These are phyloP conservation scores for Amanita pallidorosea DNA, from an alignment of 768 basidiomycete genomes.

Conservation along the genomic window DNA sequence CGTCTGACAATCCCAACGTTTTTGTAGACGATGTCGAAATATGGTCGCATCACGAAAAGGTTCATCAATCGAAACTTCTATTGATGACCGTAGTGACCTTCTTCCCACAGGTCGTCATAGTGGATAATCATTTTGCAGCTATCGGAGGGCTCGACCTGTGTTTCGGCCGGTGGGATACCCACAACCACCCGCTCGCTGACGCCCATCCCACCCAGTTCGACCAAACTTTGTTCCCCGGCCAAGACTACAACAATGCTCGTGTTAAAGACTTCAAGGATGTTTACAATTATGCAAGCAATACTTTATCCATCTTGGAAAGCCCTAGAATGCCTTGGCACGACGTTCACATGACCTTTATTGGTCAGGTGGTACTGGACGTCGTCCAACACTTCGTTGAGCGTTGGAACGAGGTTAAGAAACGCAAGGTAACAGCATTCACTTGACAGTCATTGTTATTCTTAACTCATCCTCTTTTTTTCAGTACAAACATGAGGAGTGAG, in stretches of 20 bases:
- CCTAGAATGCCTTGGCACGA: conserved; percentile 95
- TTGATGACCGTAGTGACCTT: conserved; percentile 6
- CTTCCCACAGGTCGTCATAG: conserved; percentile 51
- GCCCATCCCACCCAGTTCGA: conserved; percentile 82
- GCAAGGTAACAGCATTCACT: conserved; percentile 37
- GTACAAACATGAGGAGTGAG: conserved; percentile 41
- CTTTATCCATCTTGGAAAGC: conserved; percentile 54
- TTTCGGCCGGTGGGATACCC: conserved; percentile 96
- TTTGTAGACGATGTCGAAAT: conserved; percentile 61
- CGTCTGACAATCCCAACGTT: neutral
- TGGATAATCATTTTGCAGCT: conserved; percentile 79
- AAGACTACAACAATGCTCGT: conserved; percentile 91
- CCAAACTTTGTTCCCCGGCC: conserved; percentile 81
- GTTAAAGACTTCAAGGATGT: conserved; percentile 81
- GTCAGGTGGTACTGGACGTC: conserved; percentile 80
- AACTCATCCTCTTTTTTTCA: conserved; percentile 8
- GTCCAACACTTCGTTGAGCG: conserved; percentile 89
- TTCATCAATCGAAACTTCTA: neutral
- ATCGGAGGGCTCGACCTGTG: conserved; percentile 94
- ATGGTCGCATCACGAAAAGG: conserved; percentile 92
- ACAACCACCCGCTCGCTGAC: conserved; percentile 84
- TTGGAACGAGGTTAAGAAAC: conserved; percentile 84
- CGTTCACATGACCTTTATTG: conserved; percentile 80
- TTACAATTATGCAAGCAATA: conserved; percentile 61
- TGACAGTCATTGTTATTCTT: neutral